Evolutionary conservation across 164 flowering plant species (phyloP), one percentile per base, ranked within the genome.

Genomic region (Tetrastigma voinierianum): DNA sequence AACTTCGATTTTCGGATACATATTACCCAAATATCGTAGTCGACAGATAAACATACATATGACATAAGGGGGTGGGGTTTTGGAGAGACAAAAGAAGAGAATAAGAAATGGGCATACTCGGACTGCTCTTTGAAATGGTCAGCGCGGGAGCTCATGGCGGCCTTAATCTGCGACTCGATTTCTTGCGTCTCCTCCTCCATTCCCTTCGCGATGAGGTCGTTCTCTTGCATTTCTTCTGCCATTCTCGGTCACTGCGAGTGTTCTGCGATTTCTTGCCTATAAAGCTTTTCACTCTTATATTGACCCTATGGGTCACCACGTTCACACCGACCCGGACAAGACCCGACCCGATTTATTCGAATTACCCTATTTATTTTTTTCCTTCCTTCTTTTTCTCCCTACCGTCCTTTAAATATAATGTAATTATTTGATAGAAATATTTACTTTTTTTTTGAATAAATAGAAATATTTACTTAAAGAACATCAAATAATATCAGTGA

Each of bases 61-160:
- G 0, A 32, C 8, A 4, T 32, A 7, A 3, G 5, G 40, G 40
- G 40, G 6, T 32, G 40, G 40, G 40, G 40, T 32, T 32, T 32
- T 32, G 40, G 4, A 49, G 4, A 49, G 6, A 68, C 7, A 21
- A 8, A n/a, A 24, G 51, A 17, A 63, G 17, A 46, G 11, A 25
- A 47, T 58, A 54, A 53, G 12, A 13, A 48, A 58, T 51, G 59
- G 59, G 21, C 73, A 58, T 80, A 90, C 96, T 87, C 88, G 62
- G 96, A 77, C 72, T 87, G 85, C 45, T 90, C 78, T 58, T 76
- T 76, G 85, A 87, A 82, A 74, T 83, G 67, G 18, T 45, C 51
- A 48, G 81, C 71, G 49, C 90, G 86, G 44, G 82, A 80, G 72
- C 66, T 71, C 81, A 86, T 75, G 24, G 88, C 88, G 43, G 21